Conservation (phyloP, 208 protist species). For the Trypanosoma platydactyli region DNA sequence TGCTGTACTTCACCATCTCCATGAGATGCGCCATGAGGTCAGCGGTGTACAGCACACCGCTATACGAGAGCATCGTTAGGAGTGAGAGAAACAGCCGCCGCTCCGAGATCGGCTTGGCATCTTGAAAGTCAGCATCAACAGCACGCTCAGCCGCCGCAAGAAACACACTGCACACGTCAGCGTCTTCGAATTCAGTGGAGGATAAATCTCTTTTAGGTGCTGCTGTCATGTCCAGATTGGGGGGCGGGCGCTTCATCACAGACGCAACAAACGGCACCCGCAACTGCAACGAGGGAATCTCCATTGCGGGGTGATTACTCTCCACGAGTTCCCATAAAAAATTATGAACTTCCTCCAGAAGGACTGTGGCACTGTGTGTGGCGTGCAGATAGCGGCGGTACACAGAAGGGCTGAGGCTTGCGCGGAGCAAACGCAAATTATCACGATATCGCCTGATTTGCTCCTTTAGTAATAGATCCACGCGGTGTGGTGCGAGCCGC, state of each 20-base stretch:
- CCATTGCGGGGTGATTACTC: conserved; percentile 70
- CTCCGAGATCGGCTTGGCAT: conserved; percentile 49
- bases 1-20: conserved; percentile 88
- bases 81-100: conserved; percentile 76
- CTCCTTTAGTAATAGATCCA: conserved; percentile 53
- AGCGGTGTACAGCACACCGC: conserved; percentile 76
- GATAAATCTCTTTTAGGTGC: conserved; percentile 15
- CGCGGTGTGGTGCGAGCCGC: conserved; percentile 54
- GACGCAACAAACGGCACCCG: conserved; percentile 74
- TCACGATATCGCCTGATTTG: conserved; percentile 67
- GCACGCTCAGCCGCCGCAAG: conserved; percentile 71
- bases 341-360: conserved; percentile 75
- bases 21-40: conserved; percentile 87
- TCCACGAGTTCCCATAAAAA: conserved; percentile 86
- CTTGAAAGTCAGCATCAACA: conserved; percentile 69
- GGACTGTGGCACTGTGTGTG: conserved; percentile 44
- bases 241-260: conserved; percentile 56
- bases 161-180: conserved; percentile 75
- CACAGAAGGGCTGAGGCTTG: conserved; percentile 63
- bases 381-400: conserved; percentile 71
- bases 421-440: conserved; percentile 62
- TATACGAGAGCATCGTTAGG: conserved; percentile 74
- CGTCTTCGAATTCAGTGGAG: conserved; percentile 72
- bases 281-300: conserved; percentile 64
- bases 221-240: background rate